These are phyloP conservation scores for Chlamydomonas eustigma DNA, from an alignment of 139 green algal species.

Conservation along the genomic window DNA sequence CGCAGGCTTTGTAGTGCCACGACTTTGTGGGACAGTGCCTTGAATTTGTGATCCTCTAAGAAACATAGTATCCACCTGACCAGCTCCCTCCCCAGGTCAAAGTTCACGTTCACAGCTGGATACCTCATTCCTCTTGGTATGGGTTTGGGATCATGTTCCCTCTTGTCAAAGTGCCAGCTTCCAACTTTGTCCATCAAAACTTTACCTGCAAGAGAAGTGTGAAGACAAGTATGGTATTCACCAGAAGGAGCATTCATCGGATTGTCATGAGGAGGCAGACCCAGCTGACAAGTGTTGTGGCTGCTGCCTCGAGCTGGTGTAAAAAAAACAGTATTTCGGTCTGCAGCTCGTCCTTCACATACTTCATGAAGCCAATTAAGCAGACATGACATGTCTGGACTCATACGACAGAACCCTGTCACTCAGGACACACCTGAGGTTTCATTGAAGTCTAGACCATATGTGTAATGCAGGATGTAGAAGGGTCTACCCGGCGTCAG, in stretches of 20 bases:
- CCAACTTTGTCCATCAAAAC: constrained; percentile 52
- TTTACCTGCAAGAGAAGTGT: constrained; percentile 19
- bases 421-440: neutral
- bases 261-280: no score
- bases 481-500: constrained; percentile 22
- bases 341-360: no score
- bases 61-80: neutral
- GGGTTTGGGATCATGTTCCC: constrained; percentile 11
- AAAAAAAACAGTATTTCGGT: no score
- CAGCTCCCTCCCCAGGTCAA: constrained; percentile 39
- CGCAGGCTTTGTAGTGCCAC: no score
- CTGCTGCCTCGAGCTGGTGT: no score
- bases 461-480: constrained; percentile 94
- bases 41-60: neutral
- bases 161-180: constrained; percentile 88
- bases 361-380: no score
- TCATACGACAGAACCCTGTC: no score
- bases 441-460: constrained; percentile 34
- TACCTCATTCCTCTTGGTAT: neutral
- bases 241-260: no score
- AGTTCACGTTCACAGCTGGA: constrained; percentile 4
- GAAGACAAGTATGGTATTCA: no score
- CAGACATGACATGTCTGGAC: no score
- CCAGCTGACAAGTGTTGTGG: no score
- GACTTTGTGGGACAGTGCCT: neutral